Base-by-base conservation (phyloP, 306 rosid species). In the Leucaena leucocephala region DNA sequence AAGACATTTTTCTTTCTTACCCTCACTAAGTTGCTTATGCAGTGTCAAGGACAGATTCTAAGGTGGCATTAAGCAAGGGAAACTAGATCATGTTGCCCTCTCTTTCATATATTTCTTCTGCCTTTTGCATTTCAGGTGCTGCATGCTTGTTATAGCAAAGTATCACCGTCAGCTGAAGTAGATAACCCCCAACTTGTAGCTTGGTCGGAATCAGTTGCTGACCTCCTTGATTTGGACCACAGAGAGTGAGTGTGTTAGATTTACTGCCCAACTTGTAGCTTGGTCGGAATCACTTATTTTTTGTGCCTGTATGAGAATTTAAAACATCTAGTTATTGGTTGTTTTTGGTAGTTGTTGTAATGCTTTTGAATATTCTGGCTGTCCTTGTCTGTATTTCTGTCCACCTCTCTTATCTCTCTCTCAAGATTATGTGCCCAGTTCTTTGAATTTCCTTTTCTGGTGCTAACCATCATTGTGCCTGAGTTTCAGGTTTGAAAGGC, bases 141-240 rank as follows among this genome's bases (percentile, higher is more conserved):
- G 79, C 99, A 90, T 83, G 97, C 99, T 69, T 96, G 98, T 69
- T 93, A 88, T 78, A 82, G 98, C 0, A 90, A 87, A 84, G 93
- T 93, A 15, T 87, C 85, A 2, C 98, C 98, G 0, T 93, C 99
- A 2, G 92, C 68, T 36, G 66, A 67, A 85, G 97, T 96, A 38
- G 91, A 93, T 16, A 82, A 88, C 78, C 99, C 99, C 82, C 97
- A 93, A 80, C 97, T 96, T 34, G 98, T 91, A 11, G 90, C 93
- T 12, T 96, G 91, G 89, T 93, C 99, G 4, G 85, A 86, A 73
- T 72, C 94, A 0, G 97, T 91, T 81, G 87, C 98, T 9, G 84
- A 91, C 68, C 70, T 90, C 42, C 92, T 96, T 63, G 97, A 96
- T 50, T 86, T 96, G 88, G 99, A 96, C 81, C 82, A 80, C 65